Evolutionary conservation across 805 yeast species (phyloP), one percentile per base, ranked within the genome.

Genomic region (Candida awuae): DNA sequence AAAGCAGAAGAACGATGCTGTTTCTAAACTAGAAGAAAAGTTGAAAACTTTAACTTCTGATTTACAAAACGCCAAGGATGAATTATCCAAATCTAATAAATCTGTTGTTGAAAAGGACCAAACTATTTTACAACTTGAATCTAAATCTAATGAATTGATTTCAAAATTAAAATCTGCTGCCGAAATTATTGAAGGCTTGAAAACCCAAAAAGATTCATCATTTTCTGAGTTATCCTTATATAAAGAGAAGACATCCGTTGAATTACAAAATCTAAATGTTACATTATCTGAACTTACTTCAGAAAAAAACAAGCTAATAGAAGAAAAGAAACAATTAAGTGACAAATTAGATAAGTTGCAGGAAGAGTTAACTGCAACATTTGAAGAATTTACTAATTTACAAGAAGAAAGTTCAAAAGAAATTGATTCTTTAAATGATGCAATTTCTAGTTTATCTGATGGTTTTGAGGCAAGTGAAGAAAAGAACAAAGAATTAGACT

Each of bases 381-480:
- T 41, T 25, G 52, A 53, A 16, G 48, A 46, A 16, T 48, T 49
- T 28, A 42, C 50, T 13, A 27, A 34, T 3, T 26, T 54, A 7
- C 53, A 54, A 36, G 45, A 45, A 7, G 52, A 53, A 30, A 37
- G 53, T 4, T 18, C 45, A 4, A 47, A 42, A 10, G 53, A 55
- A 19, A 32, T 46, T 16, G 45, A 49, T 3, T 45, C 46, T 1
- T 52, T 75, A 14, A 73, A 73, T 2, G 43, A 50, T 4, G 55
- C 55, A 23, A 45, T 62, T 16, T 58, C 51, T 25, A 46, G 47
- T 12, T 42, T 59, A 32, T 53, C 56, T n/a, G 44, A 39, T 13
- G 42, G 43, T 17, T 23, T 45, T 18, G 47, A 41, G 12, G 16
- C 29, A 1, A 33, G 41, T 17, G 38, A 42, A 20, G 42, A 41